These are phyloP conservation scores for Aspergillus panamensis DNA, from an alignment of 495 filamentous ascomycete genomes.

Conservation along the genomic window DNA sequence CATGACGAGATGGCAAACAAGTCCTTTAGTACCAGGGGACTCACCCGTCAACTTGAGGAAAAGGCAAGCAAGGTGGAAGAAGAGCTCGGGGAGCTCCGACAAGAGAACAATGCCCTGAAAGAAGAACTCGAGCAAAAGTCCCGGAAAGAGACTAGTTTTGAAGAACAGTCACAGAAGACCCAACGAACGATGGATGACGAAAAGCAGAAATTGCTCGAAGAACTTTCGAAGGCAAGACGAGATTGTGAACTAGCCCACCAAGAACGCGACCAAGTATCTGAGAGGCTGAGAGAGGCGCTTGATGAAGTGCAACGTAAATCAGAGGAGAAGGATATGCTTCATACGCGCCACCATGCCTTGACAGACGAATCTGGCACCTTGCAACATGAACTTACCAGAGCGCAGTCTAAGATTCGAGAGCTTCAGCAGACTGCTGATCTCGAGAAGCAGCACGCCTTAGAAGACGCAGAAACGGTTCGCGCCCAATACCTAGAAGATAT, in stretches of 20 bases:
- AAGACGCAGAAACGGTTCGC: conserved; percentile 54
- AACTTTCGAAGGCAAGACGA: conserved; percentile 38
- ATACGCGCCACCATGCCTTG: conserved; percentile 64
- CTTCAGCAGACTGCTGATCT: conserved; percentile 55
- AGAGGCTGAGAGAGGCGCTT: conserved; percentile 49
- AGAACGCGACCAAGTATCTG: conserved; percentile 41
- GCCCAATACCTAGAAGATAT: conserved; percentile 61
- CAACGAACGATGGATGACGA: conserved; percentile 44
- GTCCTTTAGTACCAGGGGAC: conserved; percentile 71
- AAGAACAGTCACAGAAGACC: conserved; percentile 41
- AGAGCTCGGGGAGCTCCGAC: conserved; percentile 57
- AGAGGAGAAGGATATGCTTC: conserved; percentile 70
- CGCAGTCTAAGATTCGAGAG: conserved; percentile 53
- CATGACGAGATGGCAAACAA: conserved; percentile 77
- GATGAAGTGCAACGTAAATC: conserved; percentile 52
- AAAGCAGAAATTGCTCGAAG: conserved; percentile 39
- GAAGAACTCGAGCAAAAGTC: conserved; percentile 51
- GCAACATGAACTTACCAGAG: conserved; percentile 58
- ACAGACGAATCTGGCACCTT: conserved; percentile 64
- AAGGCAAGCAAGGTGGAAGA: conserved; percentile 60
- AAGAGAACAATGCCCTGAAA: conserved; percentile 52
- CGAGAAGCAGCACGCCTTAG: conserved; percentile 55
- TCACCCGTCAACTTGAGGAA: conserved; percentile 72
- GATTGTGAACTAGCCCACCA: conserved; percentile 35
- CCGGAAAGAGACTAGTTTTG: conserved; percentile 32